These are phyloP conservation scores for Cordyceps militaris DNA, from an alignment of 2,329 filamentous ascomycete genomes.

Conservation along the genomic window DNA sequence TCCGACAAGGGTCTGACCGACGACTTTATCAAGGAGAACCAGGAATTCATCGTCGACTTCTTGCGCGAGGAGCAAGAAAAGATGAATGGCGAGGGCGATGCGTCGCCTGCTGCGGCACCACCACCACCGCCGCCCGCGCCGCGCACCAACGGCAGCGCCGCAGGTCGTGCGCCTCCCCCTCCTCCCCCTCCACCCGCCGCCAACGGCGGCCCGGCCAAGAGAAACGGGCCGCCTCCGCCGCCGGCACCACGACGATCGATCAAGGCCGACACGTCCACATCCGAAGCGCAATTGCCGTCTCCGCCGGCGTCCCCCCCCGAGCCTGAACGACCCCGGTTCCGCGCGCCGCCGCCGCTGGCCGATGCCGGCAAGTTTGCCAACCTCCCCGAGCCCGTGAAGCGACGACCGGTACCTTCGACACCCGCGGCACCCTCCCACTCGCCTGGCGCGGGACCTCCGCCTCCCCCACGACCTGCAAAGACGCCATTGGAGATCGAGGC, in stretches of 20 bases:
- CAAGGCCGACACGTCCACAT: conserved; percentile 49
- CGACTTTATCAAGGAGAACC: conserved; percentile 60
- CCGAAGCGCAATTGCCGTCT: conserved; percentile 62
- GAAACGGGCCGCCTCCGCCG: conserved; percentile 44
- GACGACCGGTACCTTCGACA: conserved; percentile 22
- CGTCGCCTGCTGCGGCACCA: conserved; percentile 14
- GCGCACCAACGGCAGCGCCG: conserved; percentile 25
- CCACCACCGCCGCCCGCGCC: conserved; percentile 23
- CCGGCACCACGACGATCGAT: conserved; percentile 54
- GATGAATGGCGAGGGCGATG: conserved; percentile 16
- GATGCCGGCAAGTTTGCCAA: conserved; percentile 84
- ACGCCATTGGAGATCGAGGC: conserved; percentile 58
- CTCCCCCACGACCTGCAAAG: conserved; percentile 51
- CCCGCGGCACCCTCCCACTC: conserved; percentile 20
- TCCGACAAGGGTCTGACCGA: conserved; percentile 56
- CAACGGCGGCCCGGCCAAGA: conserved; percentile 21
- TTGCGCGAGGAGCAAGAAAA: conserved; percentile 50
- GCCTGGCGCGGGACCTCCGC: conserved; percentile 26
- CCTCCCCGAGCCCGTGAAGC: conserved; percentile 29
- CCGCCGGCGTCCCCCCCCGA: conserved; percentile 28
- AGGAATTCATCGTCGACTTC: conserved; percentile 62
- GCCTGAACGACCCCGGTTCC: conserved; percentile 55
- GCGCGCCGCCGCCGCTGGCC: conserved; percentile 78
- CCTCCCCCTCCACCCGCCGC: conserved; percentile 20
- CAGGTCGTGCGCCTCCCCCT: conserved; percentile 23